Evolutionary conservation across 257 asterid species (phyloP).

Genomic region (Nicotiana otophora): DNA sequence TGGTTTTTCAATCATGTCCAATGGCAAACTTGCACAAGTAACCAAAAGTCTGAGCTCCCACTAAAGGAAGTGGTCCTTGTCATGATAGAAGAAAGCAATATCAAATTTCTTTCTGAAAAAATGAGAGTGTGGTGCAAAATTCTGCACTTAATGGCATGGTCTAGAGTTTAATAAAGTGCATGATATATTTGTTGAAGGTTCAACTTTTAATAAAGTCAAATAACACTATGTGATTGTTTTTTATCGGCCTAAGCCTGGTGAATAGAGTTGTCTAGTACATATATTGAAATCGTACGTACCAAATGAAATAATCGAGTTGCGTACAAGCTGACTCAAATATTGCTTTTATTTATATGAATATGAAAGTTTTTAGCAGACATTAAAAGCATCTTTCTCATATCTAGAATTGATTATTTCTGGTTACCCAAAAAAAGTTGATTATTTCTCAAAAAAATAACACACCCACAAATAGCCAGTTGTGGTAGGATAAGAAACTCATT

Average conservation of each 20-base stretch:
- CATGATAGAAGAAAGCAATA: background rate
- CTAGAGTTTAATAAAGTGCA: background rate
- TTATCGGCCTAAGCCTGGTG: background rate
- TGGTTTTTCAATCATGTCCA: background rate
- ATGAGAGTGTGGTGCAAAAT: background rate
- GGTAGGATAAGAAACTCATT: background rate
- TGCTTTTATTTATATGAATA: background rate
- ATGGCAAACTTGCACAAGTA: background rate
- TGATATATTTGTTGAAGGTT: background rate
- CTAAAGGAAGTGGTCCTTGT: background rate
- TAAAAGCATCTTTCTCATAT: background rate
- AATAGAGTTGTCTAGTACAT: background rate
- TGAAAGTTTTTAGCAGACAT: background rate
- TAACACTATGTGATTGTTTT: background rate
- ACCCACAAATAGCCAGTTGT: background rate
- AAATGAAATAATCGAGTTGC: background rate
- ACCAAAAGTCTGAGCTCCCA: slow-evolving; percentile 3
- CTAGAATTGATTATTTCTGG: background rate
- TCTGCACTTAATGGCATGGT: background rate
- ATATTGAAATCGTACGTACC: background rate
- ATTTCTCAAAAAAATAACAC: background rate
- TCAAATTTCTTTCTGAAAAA: background rate
- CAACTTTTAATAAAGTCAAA: background rate
- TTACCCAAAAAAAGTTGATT: background rate
- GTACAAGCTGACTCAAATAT: background rate